phyloP scores from a whole-genome alignment of 2,329 filamentous ascomycete genomes.

The Phialophora macrospora region DNA sequence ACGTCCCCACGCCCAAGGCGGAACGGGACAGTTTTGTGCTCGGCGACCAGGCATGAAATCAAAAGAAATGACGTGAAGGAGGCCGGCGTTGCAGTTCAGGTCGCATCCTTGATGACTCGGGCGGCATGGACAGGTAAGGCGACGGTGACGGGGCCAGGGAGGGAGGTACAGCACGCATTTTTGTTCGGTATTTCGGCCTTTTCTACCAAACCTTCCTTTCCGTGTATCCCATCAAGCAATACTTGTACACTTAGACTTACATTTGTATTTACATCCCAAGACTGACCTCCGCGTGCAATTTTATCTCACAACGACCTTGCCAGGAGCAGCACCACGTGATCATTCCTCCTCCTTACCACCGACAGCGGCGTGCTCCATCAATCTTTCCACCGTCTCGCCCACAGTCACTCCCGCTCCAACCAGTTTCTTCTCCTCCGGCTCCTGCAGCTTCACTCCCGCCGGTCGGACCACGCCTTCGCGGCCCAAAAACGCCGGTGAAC shows the following conservation, averaged over 20 bases:
- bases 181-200: neutral
- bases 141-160: too few relatives aligned
- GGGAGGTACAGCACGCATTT: too few relatives aligned
- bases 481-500: slow-evolving; percentile 45
- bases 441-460: neutral
- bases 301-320: neutral
- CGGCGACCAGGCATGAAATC: too few relatives aligned
- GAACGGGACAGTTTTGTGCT: too few relatives aligned
- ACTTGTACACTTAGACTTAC: neutral
- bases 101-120: too few relatives aligned
- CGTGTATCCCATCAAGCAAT: neutral
- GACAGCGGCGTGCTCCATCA: neutral
- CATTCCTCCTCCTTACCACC: neutral
- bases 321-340: neutral
- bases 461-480: neutral
- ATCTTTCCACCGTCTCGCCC: neutral
- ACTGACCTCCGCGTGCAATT: neutral
- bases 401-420: neutral
- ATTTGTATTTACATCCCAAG: neutral
- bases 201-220: neutral
- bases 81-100: too few relatives aligned
- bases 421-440: neutral
- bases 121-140: too few relatives aligned
- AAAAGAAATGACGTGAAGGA: too few relatives aligned
- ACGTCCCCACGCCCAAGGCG: too few relatives aligned